Percentiles rank a stretch among this genome's conserved stretches.
phyloP scores from a whole-genome alignment of 2,329 filamentous ascomycete genomes.

The Elsinoe perseae region DNA sequence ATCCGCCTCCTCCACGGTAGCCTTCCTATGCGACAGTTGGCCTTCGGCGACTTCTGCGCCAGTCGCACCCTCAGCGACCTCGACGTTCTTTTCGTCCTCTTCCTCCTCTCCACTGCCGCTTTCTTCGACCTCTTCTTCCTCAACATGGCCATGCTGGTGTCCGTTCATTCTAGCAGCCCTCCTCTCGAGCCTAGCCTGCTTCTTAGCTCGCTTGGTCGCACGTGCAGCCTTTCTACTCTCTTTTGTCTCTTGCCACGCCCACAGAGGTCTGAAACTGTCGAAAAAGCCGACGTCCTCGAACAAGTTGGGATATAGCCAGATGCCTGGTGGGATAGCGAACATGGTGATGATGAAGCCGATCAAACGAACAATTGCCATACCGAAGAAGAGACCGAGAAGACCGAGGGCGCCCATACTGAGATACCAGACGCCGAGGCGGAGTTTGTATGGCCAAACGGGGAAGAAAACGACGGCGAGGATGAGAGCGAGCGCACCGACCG shows the following conservation, averaged over 20 bases:
- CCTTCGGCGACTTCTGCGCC: conserved; percentile 19
- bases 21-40: conserved; percentile 23
- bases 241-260: conserved; percentile 76
- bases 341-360: conserved; percentile 92
- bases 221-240: conserved; percentile 25
- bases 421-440: conserved; percentile 95
- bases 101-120: conserved; percentile 19
- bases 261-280: conserved; percentile 90
- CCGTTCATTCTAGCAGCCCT: conserved; percentile 23
- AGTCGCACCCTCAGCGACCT: conserved; percentile 21
- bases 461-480: conserved; percentile 91
- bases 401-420: conserved; percentile 88
- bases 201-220: conserved; percentile 32
- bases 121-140: conserved; percentile 17
- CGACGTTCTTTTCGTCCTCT: conserved; percentile 15
- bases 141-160: conserved; percentile 5
- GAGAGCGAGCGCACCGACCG: conserved; percentile 67
- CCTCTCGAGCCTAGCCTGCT: conserved; percentile 27
- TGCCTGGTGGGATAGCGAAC: conserved; percentile 71
- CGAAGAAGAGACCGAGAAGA: conserved; percentile 86
- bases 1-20: conserved; percentile 28
- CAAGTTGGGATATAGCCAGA: conserved; percentile 97
- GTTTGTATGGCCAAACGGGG: conserved; percentile 85
- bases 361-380: conserved; percentile 93
- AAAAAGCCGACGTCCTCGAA: conserved; percentile 99